Base-by-base conservation (phyloP, 768 basidiomycete genomes). In the Russula compacta region DNA sequence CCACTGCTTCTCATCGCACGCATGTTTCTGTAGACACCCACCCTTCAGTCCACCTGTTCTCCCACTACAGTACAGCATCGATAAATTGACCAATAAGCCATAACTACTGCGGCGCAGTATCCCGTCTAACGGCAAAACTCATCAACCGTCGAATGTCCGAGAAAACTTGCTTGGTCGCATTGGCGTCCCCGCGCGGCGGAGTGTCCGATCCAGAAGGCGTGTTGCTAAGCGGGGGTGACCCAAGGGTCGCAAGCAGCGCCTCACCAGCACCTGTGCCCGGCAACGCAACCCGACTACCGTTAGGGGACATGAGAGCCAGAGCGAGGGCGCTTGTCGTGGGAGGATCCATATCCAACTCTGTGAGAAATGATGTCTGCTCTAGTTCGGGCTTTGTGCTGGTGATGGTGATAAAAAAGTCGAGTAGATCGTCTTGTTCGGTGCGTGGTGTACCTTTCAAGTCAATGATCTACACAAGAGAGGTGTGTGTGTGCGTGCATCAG, bases 321-420 rank as follows among this genome's bases (percentile, higher is more conserved):
- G 77, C 79, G 73, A 51, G 77, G 71, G 61, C 78, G 75, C 12
- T 73, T 2, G 78, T 73, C 19, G 75, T 71, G 0, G 83, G 75
- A 1, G 94, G 93, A 65, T 98, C 95, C 97, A 99, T 99, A 72
- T 99, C 97, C 36, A 99, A 80, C 0, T 86, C 81, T 0, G 93
- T 88, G 36, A 99, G 82, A 80, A 99, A 98, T 0, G 97, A 98
- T 0, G 89, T 87, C 71, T 82, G 86, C 63, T 90, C 83, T 14
- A 99, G 79, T 56, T 98, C 93, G 32, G 83, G 81, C 70, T 92
- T 91, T 5, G 90, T 94, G 67, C 95, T 95, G 36, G 95, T 98
- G 58, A 91, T 87, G 7, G 90, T 87, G 43, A 98, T 77, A 77
- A 98, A 99, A 21, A 86, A 81, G 71, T 98, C 95, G 42, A 95